These are phyloP conservation scores for Cytospora piceae DNA, from an alignment of 2,329 filamentous ascomycete genomes.

Conservation along the genomic window DNA sequence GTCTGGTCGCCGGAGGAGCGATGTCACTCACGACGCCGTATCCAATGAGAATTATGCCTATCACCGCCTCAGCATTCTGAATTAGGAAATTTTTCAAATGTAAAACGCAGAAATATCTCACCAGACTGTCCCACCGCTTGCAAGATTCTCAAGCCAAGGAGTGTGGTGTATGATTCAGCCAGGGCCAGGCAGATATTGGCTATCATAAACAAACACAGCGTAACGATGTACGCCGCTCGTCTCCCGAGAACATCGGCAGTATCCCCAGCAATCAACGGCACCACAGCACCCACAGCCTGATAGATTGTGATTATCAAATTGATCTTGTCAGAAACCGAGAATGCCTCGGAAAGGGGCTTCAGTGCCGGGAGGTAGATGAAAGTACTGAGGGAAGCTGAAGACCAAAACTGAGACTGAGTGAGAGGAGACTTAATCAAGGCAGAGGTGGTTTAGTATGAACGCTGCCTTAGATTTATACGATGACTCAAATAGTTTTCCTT, in stretches of 20 bases:
- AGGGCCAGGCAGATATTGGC: conserved; percentile 7
- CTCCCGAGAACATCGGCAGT: neutral
- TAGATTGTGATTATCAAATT: conserved; percentile 1
- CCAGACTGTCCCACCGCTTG: conserved; percentile 7
- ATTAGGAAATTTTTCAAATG: neutral
- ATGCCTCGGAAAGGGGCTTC: neutral
- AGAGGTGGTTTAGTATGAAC: too few relatives aligned
- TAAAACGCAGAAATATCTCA: neutral
- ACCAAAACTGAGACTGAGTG: too few relatives aligned
- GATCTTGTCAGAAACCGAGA: neutral
- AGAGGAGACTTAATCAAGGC: too few relatives aligned
- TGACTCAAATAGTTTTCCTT: too few relatives aligned
- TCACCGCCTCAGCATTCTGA: neutral
- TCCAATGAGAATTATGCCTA: conserved; percentile 6
- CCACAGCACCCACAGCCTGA: conserved; percentile 5
- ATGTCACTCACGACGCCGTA: conserved; percentile 10
- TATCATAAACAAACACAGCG: neutral
- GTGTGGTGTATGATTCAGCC: neutral
- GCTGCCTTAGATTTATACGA: too few relatives aligned
- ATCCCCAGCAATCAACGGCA: neutral
- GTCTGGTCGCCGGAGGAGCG: conserved; percentile 7
- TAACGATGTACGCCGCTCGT: conserved; percentile 7
- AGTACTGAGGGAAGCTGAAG: conserved; percentile 7
- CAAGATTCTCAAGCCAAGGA: neutral
- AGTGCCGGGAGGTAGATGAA: conserved; percentile 10